These are phyloP conservation scores for Scenedesmus sp. DNA, from an alignment of 163 green algal species.

Conservation along the genomic window DNA sequence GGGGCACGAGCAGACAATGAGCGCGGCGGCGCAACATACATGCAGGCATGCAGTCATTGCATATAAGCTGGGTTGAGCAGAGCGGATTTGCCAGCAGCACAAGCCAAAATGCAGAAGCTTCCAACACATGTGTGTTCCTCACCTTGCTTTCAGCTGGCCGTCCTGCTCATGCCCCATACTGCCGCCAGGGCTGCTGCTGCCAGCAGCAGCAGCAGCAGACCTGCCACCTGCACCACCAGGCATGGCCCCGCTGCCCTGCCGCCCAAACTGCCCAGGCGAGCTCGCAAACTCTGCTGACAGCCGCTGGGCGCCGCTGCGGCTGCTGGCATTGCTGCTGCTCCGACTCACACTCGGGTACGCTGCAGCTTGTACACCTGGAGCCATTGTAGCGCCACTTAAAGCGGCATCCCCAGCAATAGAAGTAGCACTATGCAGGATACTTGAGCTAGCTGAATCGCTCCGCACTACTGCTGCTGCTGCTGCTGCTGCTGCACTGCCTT, in stretches of 20 bases:
- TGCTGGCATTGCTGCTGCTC: constrained; percentile 33
- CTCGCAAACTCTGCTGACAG: background rate
- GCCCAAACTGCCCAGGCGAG: background rate
- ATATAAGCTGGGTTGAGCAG: too few relatives aligned
- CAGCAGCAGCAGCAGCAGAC: background rate
- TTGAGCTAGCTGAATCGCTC: background rate
- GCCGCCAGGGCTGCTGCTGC: background rate
- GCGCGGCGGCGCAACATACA: too few relatives aligned
- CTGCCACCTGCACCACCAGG: too few relatives aligned
- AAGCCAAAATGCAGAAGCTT: background rate
- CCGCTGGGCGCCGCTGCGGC: background rate
- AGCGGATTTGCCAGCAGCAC: background rate
- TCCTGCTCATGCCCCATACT: background rate
- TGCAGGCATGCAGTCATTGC: too few relatives aligned
- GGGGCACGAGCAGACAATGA: too few relatives aligned
- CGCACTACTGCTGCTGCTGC: constrained; percentile 3
- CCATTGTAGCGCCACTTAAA: background rate
- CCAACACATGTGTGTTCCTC: background rate
- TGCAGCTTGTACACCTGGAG: background rate
- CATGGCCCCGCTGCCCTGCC: background rate
- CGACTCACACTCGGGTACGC: background rate
- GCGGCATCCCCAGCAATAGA: background rate
- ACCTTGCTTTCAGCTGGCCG: constrained; percentile 3
- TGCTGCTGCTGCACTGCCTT: background rate
- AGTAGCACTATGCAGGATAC: background rate